Percentiles rank a stretch among this genome's conserved stretches.
These are phyloP conservation scores for Noccaea caerulescens DNA, from an alignment of 345 rosid species.

Conservation along the genomic window DNA sequence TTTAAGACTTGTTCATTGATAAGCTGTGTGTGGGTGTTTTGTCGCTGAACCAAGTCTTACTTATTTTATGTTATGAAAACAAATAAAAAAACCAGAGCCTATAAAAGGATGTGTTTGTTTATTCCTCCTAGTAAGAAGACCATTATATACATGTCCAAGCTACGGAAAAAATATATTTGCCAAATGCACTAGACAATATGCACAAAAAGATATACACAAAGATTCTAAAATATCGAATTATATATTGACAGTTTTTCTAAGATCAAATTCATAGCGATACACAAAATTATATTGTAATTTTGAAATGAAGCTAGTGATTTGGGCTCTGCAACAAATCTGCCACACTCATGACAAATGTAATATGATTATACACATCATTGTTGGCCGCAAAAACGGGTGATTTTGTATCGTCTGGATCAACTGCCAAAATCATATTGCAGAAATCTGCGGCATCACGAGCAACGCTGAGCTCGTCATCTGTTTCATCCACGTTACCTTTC, in stretches of 20 bases:
- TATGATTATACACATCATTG: conserved; percentile 38
- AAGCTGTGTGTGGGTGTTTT: too few relatives aligned
- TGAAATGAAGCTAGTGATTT: neutral
- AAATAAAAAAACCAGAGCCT: too few relatives aligned
- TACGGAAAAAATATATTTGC: too few relatives aligned
- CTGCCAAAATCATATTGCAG: conserved; percentile 41
- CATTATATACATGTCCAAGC: too few relatives aligned
- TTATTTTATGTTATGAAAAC: too few relatives aligned
- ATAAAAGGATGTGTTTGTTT: too few relatives aligned
- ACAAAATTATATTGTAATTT: neutral
- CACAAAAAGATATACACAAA: too few relatives aligned
- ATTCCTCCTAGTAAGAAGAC: too few relatives aligned
- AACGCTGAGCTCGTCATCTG: conserved; percentile 23
- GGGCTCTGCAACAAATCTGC: conserved; percentile 31
- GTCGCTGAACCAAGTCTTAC: too few relatives aligned
- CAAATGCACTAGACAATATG: too few relatives aligned
- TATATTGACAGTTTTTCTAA: neutral
- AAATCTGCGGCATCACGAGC: conserved; percentile 43
- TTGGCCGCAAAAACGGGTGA: conserved; percentile 25
- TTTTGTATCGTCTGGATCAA: conserved; percentile 41
- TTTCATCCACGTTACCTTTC: conserved; percentile 31
- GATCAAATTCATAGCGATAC: neutral
- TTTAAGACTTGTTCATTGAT: too few relatives aligned
- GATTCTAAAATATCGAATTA: too few relatives aligned
- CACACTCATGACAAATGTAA: conserved; percentile 40